These are phyloP conservation scores for Herpetomonas samuelpessoai DNA, from an alignment of 208 protist species.

Conservation along the genomic window DNA sequence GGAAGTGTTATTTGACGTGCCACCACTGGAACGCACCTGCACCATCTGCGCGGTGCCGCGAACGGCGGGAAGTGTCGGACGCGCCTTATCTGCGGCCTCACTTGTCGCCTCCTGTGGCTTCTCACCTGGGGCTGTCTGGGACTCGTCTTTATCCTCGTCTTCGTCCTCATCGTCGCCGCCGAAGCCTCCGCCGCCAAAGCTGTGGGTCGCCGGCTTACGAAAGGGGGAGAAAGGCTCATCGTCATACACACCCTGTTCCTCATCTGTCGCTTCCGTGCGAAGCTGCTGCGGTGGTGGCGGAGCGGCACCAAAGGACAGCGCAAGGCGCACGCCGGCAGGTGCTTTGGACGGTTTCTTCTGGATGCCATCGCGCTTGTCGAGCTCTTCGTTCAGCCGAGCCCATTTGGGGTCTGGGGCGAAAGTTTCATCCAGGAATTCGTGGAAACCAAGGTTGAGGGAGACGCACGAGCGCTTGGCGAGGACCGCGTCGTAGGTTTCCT, in stretches of 20 bases:
- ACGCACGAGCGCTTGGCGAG: constrained; percentile 50
- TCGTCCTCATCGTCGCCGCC: no score
- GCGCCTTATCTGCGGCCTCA: no score
- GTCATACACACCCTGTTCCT: background rate
- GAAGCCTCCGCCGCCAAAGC: background rate
- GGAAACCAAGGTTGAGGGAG: constrained; percentile 80
- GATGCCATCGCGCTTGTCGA: background rate
- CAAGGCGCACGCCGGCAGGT: no score
- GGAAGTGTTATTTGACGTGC: background rate
- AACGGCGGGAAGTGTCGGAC: no score
- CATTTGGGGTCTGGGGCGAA: constrained; percentile 1
- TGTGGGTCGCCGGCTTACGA: background rate
- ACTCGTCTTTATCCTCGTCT: no score
- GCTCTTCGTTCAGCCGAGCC: background rate
- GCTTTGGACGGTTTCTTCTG: background rate
- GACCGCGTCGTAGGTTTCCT: constrained; percentile 51
- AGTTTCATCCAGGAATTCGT: constrained; percentile 34
- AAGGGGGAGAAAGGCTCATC: background rate
- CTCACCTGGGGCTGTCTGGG: no score
- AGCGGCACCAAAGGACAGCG: background rate
- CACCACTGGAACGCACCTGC: background rate
- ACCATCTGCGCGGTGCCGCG: background rate
- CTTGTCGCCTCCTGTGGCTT: no score
- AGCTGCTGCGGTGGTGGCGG: background rate
- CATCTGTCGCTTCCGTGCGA: background rate